Evolutionary conservation across 768 basidiomycete species (phyloP), one percentile per base, ranked within the genome.

Genomic region (Tylopilus felleus): DNA sequence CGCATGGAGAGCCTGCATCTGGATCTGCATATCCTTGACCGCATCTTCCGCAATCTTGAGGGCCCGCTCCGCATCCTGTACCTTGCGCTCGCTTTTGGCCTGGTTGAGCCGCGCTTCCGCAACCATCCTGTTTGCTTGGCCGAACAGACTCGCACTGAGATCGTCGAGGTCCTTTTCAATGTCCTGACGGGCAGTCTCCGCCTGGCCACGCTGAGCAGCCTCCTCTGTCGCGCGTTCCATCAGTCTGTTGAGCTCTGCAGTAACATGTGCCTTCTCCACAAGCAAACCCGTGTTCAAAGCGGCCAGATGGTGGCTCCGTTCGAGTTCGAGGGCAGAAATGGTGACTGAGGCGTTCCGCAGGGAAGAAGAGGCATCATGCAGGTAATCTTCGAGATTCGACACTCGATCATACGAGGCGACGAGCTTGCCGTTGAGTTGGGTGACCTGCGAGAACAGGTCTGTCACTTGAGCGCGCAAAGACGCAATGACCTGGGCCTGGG

Each of bases 81-180:
- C 83, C 64, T 90, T 89, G 39, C 85, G 78, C 64, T 93, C 80
- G 76, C 89, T 86, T 56, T 68, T 74, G 5, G 87, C 85, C 33
- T 78, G 74, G 16, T 69, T 74, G 55, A 85, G 79, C 16, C 94
- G 81, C 21, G 95, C 96, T 66, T 93, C 89, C 0, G 91, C 93
- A n/a, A 98, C 96, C 97, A 99, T 99, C 7, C 80, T 86, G 68
- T 99, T 98, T 7, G 96, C 96, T 72, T 97, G 88, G 48, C 83
- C 81, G 65, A 99, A 99, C 17, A 99, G 75, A 45, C 75, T 81
- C 16, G 93, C 93, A 57, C 93, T 93, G 56, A 99, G 84, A 69
- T 96, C 92, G 66, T 97, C 94, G 47, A 99, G 76, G 57, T 99
- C 96, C 73, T 88, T 84, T 75, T 99, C 96, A 47, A 99, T 96